These are phyloP conservation scores for Dactylonectria estremocensis DNA, from an alignment of 2,329 filamentous ascomycete genomes.

Conservation along the genomic window DNA sequence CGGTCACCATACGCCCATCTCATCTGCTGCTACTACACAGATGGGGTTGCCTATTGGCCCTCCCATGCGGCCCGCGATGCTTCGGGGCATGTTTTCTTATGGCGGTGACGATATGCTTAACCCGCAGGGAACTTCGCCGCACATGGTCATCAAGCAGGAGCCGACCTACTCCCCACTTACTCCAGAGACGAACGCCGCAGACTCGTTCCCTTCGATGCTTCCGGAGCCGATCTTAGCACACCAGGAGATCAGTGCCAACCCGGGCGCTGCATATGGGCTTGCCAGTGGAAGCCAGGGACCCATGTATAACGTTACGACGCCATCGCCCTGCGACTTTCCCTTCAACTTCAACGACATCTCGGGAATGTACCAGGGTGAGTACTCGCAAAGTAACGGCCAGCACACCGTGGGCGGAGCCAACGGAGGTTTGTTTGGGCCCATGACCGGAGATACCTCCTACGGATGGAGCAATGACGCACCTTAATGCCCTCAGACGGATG, in stretches of 20 bases:
- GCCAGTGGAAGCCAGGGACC: slow-evolving; percentile 34
- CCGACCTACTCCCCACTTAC: slow-evolving; percentile 41
- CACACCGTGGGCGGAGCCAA: slow-evolving; percentile 37
- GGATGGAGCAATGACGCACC: slow-evolving; percentile 38
- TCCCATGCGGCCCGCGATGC: slow-evolving; percentile 37
- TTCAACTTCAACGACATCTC: slow-evolving; percentile 47
- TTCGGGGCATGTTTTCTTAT: slow-evolving; percentile 43
- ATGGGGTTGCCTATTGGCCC: background rate
- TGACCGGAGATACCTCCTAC: slow-evolving; percentile 33
- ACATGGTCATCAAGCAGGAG: slow-evolving; percentile 39
- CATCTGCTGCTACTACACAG: slow-evolving; percentile 28
- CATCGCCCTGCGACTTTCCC: slow-evolving; percentile 44
- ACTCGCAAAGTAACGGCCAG: slow-evolving; percentile 11
- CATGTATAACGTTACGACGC: slow-evolving; percentile 35
- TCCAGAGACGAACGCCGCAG: slow-evolving; percentile 33
- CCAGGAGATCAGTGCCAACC: slow-evolving; percentile 19
- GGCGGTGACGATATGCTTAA: slow-evolving; percentile 41
- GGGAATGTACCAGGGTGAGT: slow-evolving; percentile 44
- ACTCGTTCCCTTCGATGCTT: slow-evolving; percentile 40
- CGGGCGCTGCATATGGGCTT: slow-evolving; percentile 37
- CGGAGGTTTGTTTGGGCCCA: slow-evolving; percentile 40
- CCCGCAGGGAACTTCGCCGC: slow-evolving; percentile 43
- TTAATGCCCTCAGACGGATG: slow-evolving; percentile 29
- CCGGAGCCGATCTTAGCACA: slow-evolving; percentile 39
- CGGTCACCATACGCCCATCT: slow-evolving; percentile 40